Conservation (phyloP, 495 filamentous ascomycete genomes). For the Aspergillus incahuasiensis region DNA sequence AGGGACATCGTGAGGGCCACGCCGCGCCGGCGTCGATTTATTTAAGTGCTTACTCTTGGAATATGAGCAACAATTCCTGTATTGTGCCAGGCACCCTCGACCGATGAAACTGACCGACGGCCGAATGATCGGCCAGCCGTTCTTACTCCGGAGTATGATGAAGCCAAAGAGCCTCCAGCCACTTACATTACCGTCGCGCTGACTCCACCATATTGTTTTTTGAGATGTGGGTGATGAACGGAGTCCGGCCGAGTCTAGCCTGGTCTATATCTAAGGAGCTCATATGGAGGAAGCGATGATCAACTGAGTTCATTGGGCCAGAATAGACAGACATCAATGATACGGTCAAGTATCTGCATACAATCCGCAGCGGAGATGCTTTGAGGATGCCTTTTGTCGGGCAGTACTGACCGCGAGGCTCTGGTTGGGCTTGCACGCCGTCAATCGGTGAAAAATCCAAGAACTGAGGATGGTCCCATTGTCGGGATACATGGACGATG, state of each 20-base stretch:
- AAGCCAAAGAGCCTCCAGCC: not conserved
- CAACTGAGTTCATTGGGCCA: not conserved
- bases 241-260: not conserved
- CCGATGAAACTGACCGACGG: not conserved
- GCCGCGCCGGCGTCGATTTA: no score
- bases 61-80: no score
- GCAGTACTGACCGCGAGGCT: no score
- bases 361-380: not conserved
- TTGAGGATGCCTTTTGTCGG: no score
- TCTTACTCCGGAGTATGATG: no score
- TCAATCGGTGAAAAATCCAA: no score
- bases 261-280: not conserved
- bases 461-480: no score
- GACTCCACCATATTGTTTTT: constrained; percentile 6
- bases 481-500: not conserved
- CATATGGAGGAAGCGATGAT: not conserved
- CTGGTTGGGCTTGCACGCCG: no score
- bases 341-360: not conserved
- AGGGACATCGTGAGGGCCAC: no score
- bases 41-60: not conserved
- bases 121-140: constrained; percentile 3
- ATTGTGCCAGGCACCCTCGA: no score
- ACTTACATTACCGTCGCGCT: constrained; percentile 1
- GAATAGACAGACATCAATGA: not conserved
- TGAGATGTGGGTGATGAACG: not conserved